Conservation (phyloP, 441 rosid genomes). For the Hura crepitans region DNA sequence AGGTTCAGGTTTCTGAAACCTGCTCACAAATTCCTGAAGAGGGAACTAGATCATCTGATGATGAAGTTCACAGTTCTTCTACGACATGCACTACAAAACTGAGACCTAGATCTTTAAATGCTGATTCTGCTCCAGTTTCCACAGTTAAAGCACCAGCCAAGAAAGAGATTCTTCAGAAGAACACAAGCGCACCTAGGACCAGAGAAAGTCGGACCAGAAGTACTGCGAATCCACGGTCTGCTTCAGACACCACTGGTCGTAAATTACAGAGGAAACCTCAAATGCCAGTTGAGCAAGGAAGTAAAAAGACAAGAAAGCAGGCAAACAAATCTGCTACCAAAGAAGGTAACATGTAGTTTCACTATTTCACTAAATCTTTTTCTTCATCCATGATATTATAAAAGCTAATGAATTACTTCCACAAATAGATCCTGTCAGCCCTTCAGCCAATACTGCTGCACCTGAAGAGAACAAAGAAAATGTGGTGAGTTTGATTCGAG, state of each 20-base stretch:
- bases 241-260: constrained; percentile 33
- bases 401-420: background rate
- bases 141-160: constrained; percentile 28
- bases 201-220: constrained; percentile 35
- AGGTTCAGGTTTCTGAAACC: constrained; percentile 50
- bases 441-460: constrained; percentile 27
- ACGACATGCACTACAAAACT: constrained; percentile 39
- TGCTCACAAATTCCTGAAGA: constrained; percentile 56
- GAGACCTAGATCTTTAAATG: constrained; percentile 52
- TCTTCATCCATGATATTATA: background rate
- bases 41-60: constrained; percentile 55
- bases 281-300: constrained; percentile 44
- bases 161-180: constrained; percentile 42
- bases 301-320: constrained; percentile 32
- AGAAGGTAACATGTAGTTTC: constrained; percentile 37
- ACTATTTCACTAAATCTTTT: too few relatives aligned
- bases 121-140: constrained; percentile 34
- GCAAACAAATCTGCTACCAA: constrained; percentile 38
- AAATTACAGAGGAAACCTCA: constrained; percentile 51
- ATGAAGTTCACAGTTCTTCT: constrained; percentile 52
- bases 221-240: constrained; percentile 39
- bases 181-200: constrained; percentile 32
- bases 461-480: constrained; percentile 77
- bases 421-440: constrained; percentile 41
- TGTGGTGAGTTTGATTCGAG: constrained; percentile 34